Evolutionary conservation across 208 protist species (phyloP), one percentile per base, ranked within the genome.

Genomic region (Wallacemonas rigidus): DNA sequence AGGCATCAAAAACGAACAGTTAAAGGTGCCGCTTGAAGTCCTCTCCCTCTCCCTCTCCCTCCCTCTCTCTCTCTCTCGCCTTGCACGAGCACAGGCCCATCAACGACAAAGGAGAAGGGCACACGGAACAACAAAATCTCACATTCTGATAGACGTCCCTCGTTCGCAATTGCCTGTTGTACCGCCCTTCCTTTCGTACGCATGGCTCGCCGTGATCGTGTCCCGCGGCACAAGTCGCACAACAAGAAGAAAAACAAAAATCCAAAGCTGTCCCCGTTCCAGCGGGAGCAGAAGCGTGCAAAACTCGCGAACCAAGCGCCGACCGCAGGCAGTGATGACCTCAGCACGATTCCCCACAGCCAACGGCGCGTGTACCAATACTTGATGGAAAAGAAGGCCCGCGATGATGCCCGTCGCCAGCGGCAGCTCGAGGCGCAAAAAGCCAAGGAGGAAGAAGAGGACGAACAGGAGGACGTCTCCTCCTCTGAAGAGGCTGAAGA

Each of bases 191-290:
- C 45, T 50, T 48, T 2, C 43, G 11, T 67, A 14, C 58, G 36
- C 9, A 95, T 96, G 91, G 87, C 91, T 1, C 75, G 84, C 9
- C 81, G 91, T 55, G 82, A 91, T 51, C 88, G 91, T 39, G 89
- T 94, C 26, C 85, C 88, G 57, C 82, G 83, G 14, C 85, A 82
- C 71, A 96, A 96, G 80, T 88, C 83, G 70, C 83, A 88, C 71
- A 72, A 70, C 8, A 71, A 73, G 39, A 85, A 89, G 63, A 77
- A 86, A 17, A 96, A 96, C 78, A 87, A 91, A 63, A 96, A 96
- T 54, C 87, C 91, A 5, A 96, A 96, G 73, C 77, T 96, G 1
- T 96, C 91, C 0, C 91, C 91, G 4, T 96, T 92, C 55, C 91
- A 96, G 74, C 85, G 87, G 0, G 88, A 96, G 69, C 81, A 87